These are phyloP conservation scores for Taphrina wiesneri DNA, from an alignment of 1,139 yeast genomes.

Conservation along the genomic window DNA sequence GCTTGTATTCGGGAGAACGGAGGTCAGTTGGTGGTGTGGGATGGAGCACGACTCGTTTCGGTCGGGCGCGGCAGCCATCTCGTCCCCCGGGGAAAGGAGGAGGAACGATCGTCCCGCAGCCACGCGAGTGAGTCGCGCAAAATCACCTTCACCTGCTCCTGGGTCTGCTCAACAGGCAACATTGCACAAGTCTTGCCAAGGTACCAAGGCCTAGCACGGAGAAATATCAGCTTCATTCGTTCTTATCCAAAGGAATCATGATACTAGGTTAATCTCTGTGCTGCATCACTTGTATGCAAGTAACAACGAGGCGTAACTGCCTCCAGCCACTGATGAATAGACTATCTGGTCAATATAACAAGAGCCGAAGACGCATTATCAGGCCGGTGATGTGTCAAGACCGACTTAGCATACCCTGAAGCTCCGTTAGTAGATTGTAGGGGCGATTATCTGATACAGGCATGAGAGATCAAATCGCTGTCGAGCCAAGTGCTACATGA, in stretches of 20 bases:
- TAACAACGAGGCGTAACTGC: not conserved
- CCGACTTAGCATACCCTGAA: too few relatives aligned
- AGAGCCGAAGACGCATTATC: not conserved
- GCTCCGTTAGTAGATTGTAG: too few relatives aligned
- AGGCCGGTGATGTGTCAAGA: too few relatives aligned
- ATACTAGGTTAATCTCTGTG: too few relatives aligned
- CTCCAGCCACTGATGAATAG: not conserved
- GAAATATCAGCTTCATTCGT: not conserved
- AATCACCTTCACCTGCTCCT: not conserved
- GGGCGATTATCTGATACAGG: too few relatives aligned
- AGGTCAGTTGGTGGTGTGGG: not conserved
- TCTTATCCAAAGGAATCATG: too few relatives aligned
- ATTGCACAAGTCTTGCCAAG: too few relatives aligned
- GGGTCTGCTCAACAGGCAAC: too few relatives aligned
- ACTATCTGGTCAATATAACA: not conserved
- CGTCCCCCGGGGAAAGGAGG: not conserved
- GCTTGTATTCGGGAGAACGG: too few relatives aligned
- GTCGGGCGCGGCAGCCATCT: conserved; percentile 10
- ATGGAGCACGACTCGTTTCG: conserved; percentile 7
- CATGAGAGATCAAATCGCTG: too few relatives aligned
- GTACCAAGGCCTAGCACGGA: too few relatives aligned
- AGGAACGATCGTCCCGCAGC: not conserved
- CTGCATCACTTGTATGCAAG: too few relatives aligned
- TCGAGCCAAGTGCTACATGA: not conserved
- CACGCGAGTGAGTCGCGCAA: not conserved